phyloP scores from a whole-genome alignment of 805 yeast species.

The Hyphopichia homilentoma region DNA sequence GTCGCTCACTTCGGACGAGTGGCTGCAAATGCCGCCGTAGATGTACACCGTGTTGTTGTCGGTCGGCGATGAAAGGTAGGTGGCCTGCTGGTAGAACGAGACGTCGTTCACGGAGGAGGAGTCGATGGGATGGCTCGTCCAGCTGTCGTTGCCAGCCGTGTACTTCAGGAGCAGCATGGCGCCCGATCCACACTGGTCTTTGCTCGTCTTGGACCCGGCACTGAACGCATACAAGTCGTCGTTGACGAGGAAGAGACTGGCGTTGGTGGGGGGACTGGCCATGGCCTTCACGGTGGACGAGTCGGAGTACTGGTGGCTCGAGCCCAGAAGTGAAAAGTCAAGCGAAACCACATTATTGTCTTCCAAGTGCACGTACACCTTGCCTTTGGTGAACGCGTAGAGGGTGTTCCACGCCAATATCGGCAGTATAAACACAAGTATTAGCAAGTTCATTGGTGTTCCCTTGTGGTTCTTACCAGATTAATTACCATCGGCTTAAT shows the following conservation, averaged over 20 bases:
- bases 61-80: slow-evolving; percentile 40
- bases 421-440: neutral
- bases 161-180: slow-evolving; percentile 19
- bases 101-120: slow-evolving; percentile 22
- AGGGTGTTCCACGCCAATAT: slow-evolving; percentile 26
- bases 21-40: slow-evolving; percentile 47
- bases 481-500: no score
- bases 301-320: slow-evolving; percentile 14
- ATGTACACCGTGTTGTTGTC: slow-evolving; percentile 41
- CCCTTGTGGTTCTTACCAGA: no score
- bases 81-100: slow-evolving; percentile 30
- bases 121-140: slow-evolving; percentile 18
- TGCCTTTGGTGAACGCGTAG: slow-evolving; percentile 31
- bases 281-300: slow-evolving; percentile 18
- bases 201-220: neutral
- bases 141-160: slow-evolving; percentile 10
- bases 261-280: slow-evolving; percentile 29
- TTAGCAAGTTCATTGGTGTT: no score
- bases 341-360: slow-evolving; percentile 34
- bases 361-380: slow-evolving; percentile 29
- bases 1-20: slow-evolving; percentile 25
- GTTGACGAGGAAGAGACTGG: slow-evolving; percentile 28
- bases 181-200: slow-evolving; percentile 24
- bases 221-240: slow-evolving; percentile 26
- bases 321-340: slow-evolving; percentile 33